A percentile compares a stretch with the other conserved stretches of the same genome.
phyloP scores from a whole-genome alignment of 495 filamentous ascomycete genomes.

The Elaphomyces granulatus region DNA sequence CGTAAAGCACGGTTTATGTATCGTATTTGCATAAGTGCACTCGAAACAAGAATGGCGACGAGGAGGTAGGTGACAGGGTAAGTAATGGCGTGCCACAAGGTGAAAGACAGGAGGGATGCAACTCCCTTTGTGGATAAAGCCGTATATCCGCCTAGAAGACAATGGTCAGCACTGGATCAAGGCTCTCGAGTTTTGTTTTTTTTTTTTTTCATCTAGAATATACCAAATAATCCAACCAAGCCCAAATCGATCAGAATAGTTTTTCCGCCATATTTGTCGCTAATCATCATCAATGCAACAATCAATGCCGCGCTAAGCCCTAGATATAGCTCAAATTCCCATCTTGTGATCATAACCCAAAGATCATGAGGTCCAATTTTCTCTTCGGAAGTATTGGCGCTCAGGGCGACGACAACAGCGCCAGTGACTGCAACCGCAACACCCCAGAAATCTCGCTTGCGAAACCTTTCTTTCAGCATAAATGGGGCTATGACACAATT shows the following conservation, averaged over 20 bases:
- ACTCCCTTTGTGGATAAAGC: constrained; percentile 93
- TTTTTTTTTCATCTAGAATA: constrained; percentile 11
- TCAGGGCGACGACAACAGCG: constrained; percentile 86
- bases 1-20: constrained; percentile 92
- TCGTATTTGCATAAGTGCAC: constrained; percentile 86
- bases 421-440: constrained; percentile 73
- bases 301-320: constrained; percentile 62
- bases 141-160: constrained; percentile 66
- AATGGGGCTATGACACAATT: constrained; percentile 94
- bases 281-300: constrained; percentile 60
- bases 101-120: constrained; percentile 82
- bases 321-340: constrained; percentile 86
- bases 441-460: constrained; percentile 73
- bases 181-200: too few relatives aligned
- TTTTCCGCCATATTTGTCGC: constrained; percentile 60
- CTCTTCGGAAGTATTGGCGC: constrained; percentile 75
- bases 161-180: constrained; percentile 23
- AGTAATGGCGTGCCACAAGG: constrained; percentile 69
- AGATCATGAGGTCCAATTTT: constrained; percentile 86
- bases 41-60: constrained; percentile 57
- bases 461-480: constrained; percentile 79
- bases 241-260: constrained; percentile 91
- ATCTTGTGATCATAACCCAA: constrained; percentile 72
- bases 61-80: constrained; percentile 86
- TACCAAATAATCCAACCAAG: constrained; percentile 84